Percentiles rank a stretch among this genome's conserved stretches.
Conservation (phyloP, 176 grass and related monocot genomes). For the Tillandsia leiboldiana region DNA sequence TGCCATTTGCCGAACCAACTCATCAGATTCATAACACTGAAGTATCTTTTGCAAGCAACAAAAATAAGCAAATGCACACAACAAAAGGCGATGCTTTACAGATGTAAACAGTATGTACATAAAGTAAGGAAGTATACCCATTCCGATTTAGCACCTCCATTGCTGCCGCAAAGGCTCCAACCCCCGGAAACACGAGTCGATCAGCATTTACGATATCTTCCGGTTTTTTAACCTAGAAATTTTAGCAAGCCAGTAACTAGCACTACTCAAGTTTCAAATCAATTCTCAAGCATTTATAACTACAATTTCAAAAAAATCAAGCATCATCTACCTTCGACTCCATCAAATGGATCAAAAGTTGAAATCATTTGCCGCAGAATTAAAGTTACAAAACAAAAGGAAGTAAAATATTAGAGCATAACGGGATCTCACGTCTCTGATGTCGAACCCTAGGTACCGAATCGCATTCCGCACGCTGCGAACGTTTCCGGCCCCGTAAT, state of each 20-base stretch:
- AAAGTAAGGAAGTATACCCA: constrained; percentile 25
- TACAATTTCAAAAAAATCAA: neutral
- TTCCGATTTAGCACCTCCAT: constrained; percentile 72
- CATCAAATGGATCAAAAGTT: neutral
- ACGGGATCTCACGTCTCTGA: constrained; percentile 44
- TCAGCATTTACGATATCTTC: constrained; percentile 78
- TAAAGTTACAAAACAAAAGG: neutral
- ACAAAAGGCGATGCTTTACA: neutral
- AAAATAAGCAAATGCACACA: neutral
- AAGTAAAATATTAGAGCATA: neutral
- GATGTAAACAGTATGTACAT: no score
- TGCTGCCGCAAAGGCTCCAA: constrained; percentile 89
- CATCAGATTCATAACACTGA: neutral
- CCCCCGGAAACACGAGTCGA: constrained; percentile 75
- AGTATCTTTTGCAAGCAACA: neutral
- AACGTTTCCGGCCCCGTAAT: constrained; percentile 91
- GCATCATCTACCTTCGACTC: neutral
- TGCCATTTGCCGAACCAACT: neutral
- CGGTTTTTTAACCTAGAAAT: constrained; percentile 49
- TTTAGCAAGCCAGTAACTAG: no score
- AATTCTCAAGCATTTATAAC: no score
- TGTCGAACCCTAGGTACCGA: constrained; percentile 60
- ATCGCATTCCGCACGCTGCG: constrained; percentile 91
- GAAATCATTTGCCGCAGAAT: neutral
- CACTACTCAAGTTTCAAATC: no score